phyloP scores from a whole-genome alignment of 2,329 filamentous ascomycete species.

The Diaporthe australafricana region DNA sequence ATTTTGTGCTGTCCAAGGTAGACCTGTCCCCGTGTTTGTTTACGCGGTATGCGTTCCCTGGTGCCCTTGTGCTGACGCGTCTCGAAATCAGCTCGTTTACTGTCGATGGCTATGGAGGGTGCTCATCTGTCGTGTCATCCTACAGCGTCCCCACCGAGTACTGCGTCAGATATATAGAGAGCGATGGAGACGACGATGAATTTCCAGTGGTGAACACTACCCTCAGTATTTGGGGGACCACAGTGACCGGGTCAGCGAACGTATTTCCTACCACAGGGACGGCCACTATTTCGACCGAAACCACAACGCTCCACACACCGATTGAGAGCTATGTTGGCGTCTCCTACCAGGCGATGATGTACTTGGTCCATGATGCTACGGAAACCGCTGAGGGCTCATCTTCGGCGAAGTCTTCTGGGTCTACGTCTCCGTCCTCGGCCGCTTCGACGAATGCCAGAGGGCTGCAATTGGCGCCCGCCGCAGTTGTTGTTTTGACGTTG shows the following conservation, averaged over 20 bases:
- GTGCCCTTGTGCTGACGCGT: background rate
- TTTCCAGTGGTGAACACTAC: background rate
- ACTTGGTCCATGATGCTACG: constrained; percentile 10
- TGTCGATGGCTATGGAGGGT: background rate
- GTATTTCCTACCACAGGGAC: background rate
- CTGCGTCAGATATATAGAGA: background rate
- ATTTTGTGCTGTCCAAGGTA: constrained; percentile 30
- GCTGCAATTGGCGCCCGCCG: background rate
- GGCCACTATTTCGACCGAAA: background rate
- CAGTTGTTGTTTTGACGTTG: constrained; percentile 2
- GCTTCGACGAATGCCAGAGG: background rate
- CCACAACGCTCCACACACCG: background rate
- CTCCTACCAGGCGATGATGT: background rate
- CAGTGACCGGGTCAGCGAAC: background rate
- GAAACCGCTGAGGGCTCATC: background rate
- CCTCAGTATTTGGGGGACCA: constrained; percentile 11
- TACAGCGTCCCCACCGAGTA: constrained; percentile 10
- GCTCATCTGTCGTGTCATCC: background rate
- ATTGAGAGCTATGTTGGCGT: background rate
- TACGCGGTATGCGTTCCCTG: background rate
- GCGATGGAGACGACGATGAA: no score
- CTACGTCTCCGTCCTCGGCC: background rate
- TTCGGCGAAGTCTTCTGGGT: background rate
- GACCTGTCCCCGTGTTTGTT: background rate
- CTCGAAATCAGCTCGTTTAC: constrained; percentile 3